Conservation (phyloP, 352 stramenopile species). For the Phytophthora colocasiae region DNA sequence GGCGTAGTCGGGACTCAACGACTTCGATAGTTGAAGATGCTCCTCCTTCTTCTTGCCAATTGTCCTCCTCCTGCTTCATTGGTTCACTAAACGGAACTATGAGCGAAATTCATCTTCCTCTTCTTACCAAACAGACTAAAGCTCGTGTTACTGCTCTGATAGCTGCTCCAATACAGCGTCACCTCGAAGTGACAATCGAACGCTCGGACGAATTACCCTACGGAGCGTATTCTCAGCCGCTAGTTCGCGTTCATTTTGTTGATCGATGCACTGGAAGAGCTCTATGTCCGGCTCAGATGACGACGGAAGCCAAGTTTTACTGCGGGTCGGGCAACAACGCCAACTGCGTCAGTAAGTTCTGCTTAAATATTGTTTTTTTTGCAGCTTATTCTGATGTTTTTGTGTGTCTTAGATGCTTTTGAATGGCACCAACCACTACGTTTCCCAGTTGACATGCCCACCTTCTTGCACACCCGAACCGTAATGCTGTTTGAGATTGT, state of each 20-base stretch:
- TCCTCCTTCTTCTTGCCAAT: constrained; percentile 16
- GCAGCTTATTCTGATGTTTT: too few relatives aligned
- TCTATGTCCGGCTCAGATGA: constrained; percentile 38
- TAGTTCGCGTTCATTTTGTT: constrained; percentile 57
- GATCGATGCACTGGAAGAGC: constrained; percentile 58
- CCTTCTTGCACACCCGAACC: constrained; percentile 48
- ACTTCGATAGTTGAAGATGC: constrained; percentile 28
- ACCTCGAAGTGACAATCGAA: constrained; percentile 48
- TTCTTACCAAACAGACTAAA: constrained; percentile 29
- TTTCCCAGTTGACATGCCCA: constrained; percentile 38
- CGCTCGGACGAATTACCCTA: constrained; percentile 67
- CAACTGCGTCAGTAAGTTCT: constrained; percentile 27
- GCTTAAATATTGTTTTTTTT: background rate
- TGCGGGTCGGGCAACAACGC: constrained; percentile 6
- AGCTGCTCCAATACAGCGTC: constrained; percentile 16
- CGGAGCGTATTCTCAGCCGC: constrained; percentile 45
- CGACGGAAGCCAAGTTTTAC: constrained; percentile 28
- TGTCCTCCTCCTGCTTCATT: constrained; percentile 31
- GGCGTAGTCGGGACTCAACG: constrained; percentile 26
- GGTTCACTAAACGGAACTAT: constrained; percentile 38
- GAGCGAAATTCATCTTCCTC: constrained; percentile 33
- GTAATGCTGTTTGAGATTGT: constrained; percentile 69
- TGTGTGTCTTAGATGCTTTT: constrained; percentile 46
- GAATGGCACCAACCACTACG: constrained; percentile 58
- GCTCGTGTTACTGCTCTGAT: constrained; percentile 30